A percentile compares a stretch with the other conserved stretches of the same genome.
Evolutionary conservation across 805 yeast genomes (phyloP).

Genomic region (Yarrowia divulgata): DNA sequence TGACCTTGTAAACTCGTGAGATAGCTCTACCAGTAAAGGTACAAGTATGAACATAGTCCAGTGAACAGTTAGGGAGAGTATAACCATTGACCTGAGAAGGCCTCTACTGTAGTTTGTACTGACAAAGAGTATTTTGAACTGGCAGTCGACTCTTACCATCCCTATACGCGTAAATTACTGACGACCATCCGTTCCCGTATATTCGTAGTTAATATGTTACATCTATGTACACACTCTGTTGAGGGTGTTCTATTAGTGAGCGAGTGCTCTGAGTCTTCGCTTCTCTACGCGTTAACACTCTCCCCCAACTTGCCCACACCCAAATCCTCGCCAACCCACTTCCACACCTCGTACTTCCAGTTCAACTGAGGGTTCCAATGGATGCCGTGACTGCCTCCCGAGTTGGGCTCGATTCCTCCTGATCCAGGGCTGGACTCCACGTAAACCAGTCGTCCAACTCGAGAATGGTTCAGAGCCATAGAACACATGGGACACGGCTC

Average conservation of each 20-base stretch:
- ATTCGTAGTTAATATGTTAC: not conserved
- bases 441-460: constrained; percentile 74
- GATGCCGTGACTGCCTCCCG: constrained; percentile 74
- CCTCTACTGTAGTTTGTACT: too few species aligned
- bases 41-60: too few species aligned
- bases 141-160: too few species aligned
- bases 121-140: too few species aligned
- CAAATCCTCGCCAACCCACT: constrained; percentile 54
- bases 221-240: constrained; percentile 1
- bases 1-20: too few species aligned
- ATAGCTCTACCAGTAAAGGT: too few species aligned
- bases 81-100: too few species aligned
- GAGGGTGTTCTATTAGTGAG: not conserved
- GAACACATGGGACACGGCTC: constrained; percentile 98
- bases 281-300: constrained; percentile 5
- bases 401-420: constrained; percentile 61
- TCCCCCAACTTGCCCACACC: constrained; percentile 9
- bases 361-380: constrained; percentile 79
- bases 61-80: too few species aligned
- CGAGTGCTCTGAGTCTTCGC: too few species aligned
- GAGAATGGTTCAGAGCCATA: constrained; percentile 94
- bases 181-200: too few species aligned
- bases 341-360: constrained; percentile 87
- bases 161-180: too few species aligned
- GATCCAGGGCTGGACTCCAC: constrained; percentile 57